Evolutionary conservation across 2,329 filamentous ascomycete genomes (phyloP), one percentile per base, ranked within the genome.

Genomic region (Dryadomyces quercus-mongolicae): DNA sequence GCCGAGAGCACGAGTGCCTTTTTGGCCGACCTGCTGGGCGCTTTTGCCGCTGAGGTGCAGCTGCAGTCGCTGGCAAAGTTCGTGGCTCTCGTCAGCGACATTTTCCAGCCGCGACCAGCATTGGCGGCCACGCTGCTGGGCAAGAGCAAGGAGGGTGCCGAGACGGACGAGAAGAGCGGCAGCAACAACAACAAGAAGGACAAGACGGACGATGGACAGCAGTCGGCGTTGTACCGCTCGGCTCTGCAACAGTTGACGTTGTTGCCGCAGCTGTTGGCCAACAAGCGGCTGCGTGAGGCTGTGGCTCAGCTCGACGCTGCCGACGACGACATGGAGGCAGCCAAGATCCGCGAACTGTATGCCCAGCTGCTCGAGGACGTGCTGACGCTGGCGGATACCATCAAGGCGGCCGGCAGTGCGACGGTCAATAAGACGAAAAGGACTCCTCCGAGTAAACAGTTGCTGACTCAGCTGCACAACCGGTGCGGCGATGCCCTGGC

Each of bases 51-150:
- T 13, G 76, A 85, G 49, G 77, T 83, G n/a, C 89, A 95, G 64
- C 76, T 97, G 2, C 74, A 85, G 64, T 85, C 88, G 10, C 79
- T 93, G 58, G 80, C 84, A 60, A 88, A 88, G 64, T 85, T 90
- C 59, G 72, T 96, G 38, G 80, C 82, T 54, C 74, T 96, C 36
- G 77, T 88, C 56, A 74, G 76, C 38, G 91, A 97, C 67, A 75
- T 88, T 2, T 82, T 91, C 64, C 82, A 84, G 62, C 71, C 86
- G 0, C 89, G 88, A 64, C 86, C 87, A 20, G 79, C 74, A 36
- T 77, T 93, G 16, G 89, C 90, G 0, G 78, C 83, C 49, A 75
- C 80, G 5, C 74, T 96, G 13, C 80, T 96, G 25, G 82, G 83
- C 16, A 68, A 71, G 46, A 71, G 68, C 49, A 73, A 78, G 15